Conservation (phyloP, 2,329 filamentous ascomycete genomes). For the Westerdykella aurantiaca region DNA sequence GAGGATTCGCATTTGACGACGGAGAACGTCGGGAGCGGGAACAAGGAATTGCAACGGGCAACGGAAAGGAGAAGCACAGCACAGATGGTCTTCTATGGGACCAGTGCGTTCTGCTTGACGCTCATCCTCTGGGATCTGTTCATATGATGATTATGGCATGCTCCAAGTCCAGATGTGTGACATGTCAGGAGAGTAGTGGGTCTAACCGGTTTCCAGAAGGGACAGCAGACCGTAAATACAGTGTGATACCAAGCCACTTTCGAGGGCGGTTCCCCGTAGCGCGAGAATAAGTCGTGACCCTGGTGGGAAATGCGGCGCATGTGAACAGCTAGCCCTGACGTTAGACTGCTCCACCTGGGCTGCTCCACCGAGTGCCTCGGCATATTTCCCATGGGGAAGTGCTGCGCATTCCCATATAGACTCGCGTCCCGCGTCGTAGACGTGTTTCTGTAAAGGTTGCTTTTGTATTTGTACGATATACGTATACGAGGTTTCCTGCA, state of each 20-base stretch:
- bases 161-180: neutral
- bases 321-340: neutral
- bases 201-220: no score
- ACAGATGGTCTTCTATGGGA: conserved; percentile 45
- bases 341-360: neutral
- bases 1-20: conserved; percentile 74
- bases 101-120: conserved; percentile 42
- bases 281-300: no score
- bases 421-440: no score
- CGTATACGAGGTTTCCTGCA: no score
- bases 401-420: no score
- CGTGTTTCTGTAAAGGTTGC: no score
- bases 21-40: conserved; percentile 82
- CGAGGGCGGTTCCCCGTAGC: no score
- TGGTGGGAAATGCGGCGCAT: no score
- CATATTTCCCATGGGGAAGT: no score
- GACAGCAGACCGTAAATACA: no score
- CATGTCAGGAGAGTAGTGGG: neutral
- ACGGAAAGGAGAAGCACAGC: conserved; percentile 50
- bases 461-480: no score
- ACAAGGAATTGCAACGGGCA: conserved; percentile 84
- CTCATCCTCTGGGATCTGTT: conserved; percentile 47
- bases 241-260: no score
- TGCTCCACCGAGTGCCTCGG: neutral
- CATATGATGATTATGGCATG: conserved; percentile 26